phyloP scores from a whole-genome alignment of 2,329 filamentous ascomycete species.

The Drechslerella dactyloides region DNA sequence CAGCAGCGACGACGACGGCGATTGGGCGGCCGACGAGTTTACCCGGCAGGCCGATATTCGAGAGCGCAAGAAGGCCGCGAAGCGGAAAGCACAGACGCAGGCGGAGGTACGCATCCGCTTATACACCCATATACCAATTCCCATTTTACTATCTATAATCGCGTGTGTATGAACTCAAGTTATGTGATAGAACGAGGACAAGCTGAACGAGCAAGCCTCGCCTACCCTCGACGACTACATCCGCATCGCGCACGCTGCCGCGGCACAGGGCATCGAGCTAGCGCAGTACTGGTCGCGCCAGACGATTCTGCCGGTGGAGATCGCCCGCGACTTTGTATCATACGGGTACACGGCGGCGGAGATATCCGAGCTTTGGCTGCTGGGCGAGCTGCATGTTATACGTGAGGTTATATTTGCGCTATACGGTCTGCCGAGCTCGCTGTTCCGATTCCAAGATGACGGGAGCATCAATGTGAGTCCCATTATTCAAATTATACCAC shows the following conservation, averaged over 20 bases:
- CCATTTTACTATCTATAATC: background rate
- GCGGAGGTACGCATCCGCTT: background rate
- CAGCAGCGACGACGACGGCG: constrained; percentile 51
- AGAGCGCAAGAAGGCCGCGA: constrained; percentile 49
- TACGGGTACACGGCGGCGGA: constrained; percentile 33
- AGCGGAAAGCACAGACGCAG: constrained; percentile 30
- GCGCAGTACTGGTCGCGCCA: constrained; percentile 42
- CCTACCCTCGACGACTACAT: constrained; percentile 35
- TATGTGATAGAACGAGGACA: constrained; percentile 22
- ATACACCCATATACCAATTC: background rate
- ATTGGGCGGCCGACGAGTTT: constrained; percentile 52
- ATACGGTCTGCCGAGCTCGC: constrained; percentile 73
- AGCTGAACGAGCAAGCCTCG: background rate
- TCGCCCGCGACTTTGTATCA: constrained; percentile 35
- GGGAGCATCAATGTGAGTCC: constrained; percentile 36
- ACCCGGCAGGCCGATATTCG: constrained; percentile 55
- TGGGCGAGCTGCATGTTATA: constrained; percentile 75
- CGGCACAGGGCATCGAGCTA: constrained; percentile 29
- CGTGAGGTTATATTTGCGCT: constrained; percentile 87
- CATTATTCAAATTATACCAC: background rate
- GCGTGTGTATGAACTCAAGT: background rate
- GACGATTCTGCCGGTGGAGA: constrained; percentile 19
- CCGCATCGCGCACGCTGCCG: constrained; percentile 26
- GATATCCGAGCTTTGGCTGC: constrained; percentile 53
- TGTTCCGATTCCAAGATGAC: constrained; percentile 64